Evolutionary conservation across 2,329 filamentous ascomycete genomes (phyloP).

Genomic region (Microascus cirrosus): DNA sequence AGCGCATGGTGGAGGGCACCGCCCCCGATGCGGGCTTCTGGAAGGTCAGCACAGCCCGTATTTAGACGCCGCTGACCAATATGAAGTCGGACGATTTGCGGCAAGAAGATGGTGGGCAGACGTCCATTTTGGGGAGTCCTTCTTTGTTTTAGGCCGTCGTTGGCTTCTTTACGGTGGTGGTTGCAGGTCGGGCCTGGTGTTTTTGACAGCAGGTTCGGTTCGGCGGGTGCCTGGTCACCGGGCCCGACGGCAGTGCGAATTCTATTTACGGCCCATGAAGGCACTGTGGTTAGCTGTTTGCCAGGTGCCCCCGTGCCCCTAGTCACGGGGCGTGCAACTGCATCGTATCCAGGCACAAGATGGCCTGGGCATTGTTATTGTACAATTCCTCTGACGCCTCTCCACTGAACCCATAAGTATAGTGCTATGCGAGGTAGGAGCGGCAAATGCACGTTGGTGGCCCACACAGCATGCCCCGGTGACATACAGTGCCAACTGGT

Average conservation of each 20-base stretch:
- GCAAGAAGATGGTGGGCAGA: background rate
- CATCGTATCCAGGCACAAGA: no score
- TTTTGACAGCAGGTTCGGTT: background rate
- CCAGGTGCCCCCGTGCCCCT: no score
- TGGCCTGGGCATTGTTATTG: no score
- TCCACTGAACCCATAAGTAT: no score
- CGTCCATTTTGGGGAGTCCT: background rate
- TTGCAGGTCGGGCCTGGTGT: background rate
- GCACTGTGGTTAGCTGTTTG: no score
- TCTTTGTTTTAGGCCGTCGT: background rate
- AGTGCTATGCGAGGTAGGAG: no score
- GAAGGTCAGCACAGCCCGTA: background rate
- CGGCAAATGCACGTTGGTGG: no score
- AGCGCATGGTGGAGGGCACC: background rate
- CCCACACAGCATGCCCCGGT: no score
- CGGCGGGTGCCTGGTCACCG: no score
- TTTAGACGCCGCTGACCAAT: background rate
- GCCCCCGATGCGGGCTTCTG: background rate
- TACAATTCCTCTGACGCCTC: no score
- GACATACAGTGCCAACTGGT: no score
- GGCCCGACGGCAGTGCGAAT: background rate
- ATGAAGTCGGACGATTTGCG: background rate
- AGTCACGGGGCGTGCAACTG: no score
- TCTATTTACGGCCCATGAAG: background rate
- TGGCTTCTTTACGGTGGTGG: background rate